Base-by-base conservation (phyloP, 2,329 filamentous ascomycete genomes). In the Penicillium verrucosum region DNA sequence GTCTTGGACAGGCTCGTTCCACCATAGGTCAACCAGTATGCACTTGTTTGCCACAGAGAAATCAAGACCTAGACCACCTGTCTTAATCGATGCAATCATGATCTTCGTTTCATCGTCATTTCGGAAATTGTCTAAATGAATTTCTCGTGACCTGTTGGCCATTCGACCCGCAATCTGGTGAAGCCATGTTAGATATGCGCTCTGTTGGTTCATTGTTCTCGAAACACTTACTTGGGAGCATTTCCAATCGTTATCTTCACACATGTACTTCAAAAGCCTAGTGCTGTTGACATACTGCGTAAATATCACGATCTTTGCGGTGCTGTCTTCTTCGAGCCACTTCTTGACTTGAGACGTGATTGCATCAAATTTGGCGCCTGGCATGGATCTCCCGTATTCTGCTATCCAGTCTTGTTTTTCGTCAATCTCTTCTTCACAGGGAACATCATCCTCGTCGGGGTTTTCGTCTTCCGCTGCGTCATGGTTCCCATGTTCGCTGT, bases 1-100 rank as follows among this genome's bases (percentile, higher is more conserved):
- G n/a, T 84, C 74, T 62, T 90, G 86, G 0, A 78, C 70, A 0
- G 80, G 76, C 1, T 71, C 70, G 55, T 90, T 89, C 84, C 84
- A 90, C 82, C 82, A 86, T 0, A 77, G 71, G 32, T 86, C 83
- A 0, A 82, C 50, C 0, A 82, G 71, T 21, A 86, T 83, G 23
- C 84, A 80, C 4, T 82, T 78, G 46, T 82, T 84, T 2, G 85
- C 85, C 69, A 80, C 80, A 0, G 83, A 85, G 11, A 88, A 72
- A 62, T 88, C 86, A 23, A 88, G 76, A 0, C 82, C 81, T 5
- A 76, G 70, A 2, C 85, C 84, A 32, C 85, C 85, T 23, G 79
- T 81, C 50, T 80, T 82, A 1, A 87, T 71, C 0, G 81, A 81
- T 1, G 81, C 79, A 12, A 88, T 73, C 59, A 88, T 66, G 23